Evolutionary conservation across 2,329 filamentous ascomycete genomes (phyloP).

Genomic region (Neofusicoccum laricinum): DNA sequence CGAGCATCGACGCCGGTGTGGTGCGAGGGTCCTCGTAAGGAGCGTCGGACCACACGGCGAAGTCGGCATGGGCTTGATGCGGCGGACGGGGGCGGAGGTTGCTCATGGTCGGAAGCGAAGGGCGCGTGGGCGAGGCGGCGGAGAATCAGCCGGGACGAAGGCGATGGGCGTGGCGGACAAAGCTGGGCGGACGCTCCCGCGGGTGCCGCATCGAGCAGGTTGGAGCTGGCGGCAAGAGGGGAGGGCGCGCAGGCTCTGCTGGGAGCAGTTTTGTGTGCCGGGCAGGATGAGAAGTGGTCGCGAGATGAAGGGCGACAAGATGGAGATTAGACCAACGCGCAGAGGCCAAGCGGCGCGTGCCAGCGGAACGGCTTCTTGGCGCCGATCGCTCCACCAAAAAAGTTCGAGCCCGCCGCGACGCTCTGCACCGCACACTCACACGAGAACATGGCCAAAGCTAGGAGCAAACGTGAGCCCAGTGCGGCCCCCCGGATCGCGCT

Average conservation of each 20-base stretch:
- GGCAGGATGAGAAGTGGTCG: neutral
- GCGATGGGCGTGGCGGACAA: neutral
- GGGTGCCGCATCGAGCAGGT: conserved; percentile 14
- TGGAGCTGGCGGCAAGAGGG: neutral
- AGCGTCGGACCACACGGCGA: neutral
- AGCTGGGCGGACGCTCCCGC: conserved; percentile 2
- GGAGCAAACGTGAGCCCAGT: neutral
- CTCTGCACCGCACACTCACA: neutral
- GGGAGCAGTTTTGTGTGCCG: neutral
- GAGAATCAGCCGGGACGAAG: conserved; percentile 15
- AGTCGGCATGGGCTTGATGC: neutral
- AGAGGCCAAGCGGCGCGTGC: neutral
- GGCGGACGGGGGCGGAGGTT: conserved; percentile 2
- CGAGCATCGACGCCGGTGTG: conserved; percentile 2
- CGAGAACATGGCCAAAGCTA: conserved; percentile 7
- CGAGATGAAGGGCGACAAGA: conserved; percentile 10
- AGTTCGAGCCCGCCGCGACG: conserved; percentile 2
- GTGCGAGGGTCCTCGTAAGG: neutral
- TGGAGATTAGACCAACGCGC: conserved; percentile 15
- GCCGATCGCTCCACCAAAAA: conserved; percentile 14
- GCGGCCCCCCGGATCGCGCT: neutral
- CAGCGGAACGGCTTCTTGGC: neutral
- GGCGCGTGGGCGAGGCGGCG: neutral
- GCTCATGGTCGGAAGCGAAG: conserved; percentile 5
- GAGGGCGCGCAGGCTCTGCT: neutral